Base-by-base conservation (phyloP, 805 yeast genomes). In the Candida qinlingensis region DNA sequence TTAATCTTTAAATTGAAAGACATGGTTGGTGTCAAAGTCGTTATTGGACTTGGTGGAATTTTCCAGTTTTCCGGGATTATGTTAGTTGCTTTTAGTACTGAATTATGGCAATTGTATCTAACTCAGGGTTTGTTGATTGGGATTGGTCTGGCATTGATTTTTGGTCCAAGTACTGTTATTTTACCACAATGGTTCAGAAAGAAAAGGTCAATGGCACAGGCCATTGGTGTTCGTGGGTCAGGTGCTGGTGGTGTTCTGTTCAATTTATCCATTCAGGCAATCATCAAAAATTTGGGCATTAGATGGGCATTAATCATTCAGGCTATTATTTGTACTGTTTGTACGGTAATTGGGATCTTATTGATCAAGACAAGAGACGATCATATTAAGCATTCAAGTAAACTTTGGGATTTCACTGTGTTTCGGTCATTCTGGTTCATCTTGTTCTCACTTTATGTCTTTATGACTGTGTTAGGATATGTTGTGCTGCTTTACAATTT, bases 81-180 rank as follows among this genome's bases (percentile, higher is more conserved):
- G 52, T 57, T 85, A 53, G 88, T 90, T 1, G 77, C 85, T 7
- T 82, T 74, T 57, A 61, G 83, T 4, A 74, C 70, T 5, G 71
- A 71, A 39, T 58, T 80, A 26, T 84, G 90, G 89, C 80, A 85
- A 52, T 58, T 85, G 25, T 82, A 74, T 56, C 59, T 81, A 44
- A 79, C 88, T 2, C 90, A 85, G 64, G 91, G 92, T n/a, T 66
- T 83, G 2, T 50, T 85, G 41, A 75, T 74, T 42, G 84, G 88
- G 25, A 57, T 77, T 41, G 69, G 72, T 0, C 63, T 72, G 10
- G 81, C 87, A 0, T 57, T 79, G 8, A 68, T 80, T 33, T 73
- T 78, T 42, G 71, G 82, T 7, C 84, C 91, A 0, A 78, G 78
- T 4, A 66, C 80, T 30, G 73, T 80, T 3, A 61, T 85, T 6